Conservation (phyloP, 1,139 yeast genomes). For the Kurtzmaniella natalensis region DNA sequence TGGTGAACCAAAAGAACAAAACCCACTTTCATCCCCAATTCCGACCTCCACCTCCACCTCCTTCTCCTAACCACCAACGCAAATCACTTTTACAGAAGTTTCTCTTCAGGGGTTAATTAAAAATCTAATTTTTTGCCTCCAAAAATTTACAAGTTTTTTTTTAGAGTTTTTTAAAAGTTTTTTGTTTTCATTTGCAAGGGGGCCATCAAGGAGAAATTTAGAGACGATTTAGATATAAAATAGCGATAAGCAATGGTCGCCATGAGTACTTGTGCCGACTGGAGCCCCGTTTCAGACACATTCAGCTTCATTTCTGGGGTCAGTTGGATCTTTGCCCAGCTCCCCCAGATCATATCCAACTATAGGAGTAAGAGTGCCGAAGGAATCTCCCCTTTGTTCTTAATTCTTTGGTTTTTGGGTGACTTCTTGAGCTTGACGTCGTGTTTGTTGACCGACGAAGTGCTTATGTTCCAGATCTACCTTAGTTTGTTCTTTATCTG, state of each 20-base stretch:
- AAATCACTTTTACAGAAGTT: too few species aligned
- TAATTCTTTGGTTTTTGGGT: conserved; percentile 78
- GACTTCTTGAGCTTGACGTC: conserved; percentile 79
- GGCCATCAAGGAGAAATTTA: too few species aligned
- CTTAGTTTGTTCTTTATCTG: conserved; percentile 70
- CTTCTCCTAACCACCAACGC: too few species aligned
- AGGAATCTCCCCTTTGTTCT: conserved; percentile 76
- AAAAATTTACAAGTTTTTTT: too few species aligned
- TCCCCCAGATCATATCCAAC: conserved; percentile 81
- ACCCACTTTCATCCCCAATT: too few species aligned
- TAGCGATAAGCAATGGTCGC: neutral
- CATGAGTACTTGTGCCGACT: conserved; percentile 14
- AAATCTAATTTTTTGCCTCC: too few species aligned
- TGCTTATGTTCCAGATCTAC: conserved; percentile 67
- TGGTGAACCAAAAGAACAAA: too few species aligned
- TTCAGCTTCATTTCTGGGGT: conserved; percentile 33
- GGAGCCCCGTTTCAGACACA: conserved; percentile 20
- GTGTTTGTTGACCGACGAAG: conserved; percentile 70
- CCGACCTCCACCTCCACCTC: too few species aligned
- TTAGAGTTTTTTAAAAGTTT: too few species aligned
- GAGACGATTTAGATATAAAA: too few species aligned
- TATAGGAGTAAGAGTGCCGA: conserved; percentile 76
- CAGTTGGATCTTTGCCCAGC: conserved; percentile 81
- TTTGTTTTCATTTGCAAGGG: too few species aligned
- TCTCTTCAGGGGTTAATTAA: too few species aligned